Evolutionary conservation across 1,284 basidiomycete genomes (phyloP).

Genomic region (Fistulina hepatica): DNA sequence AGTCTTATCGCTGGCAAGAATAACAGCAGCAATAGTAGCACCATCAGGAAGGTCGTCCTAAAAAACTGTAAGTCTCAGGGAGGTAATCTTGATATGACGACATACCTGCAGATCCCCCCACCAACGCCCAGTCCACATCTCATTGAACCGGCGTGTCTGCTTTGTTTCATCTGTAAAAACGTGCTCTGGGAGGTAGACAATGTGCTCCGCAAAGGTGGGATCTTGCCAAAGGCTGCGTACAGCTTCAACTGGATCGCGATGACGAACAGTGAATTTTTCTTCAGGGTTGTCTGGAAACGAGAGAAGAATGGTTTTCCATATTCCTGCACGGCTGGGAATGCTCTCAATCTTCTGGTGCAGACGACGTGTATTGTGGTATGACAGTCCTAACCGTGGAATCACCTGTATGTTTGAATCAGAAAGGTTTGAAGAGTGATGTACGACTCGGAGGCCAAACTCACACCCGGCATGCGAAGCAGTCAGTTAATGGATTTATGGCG

Average conservation of each 20-base stretch:
- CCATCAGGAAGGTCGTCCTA: conserved; percentile 6
- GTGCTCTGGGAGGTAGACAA: conserved; percentile 9
- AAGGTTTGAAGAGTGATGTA: too few species aligned
- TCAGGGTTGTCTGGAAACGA: background rate
- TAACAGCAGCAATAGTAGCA: conserved; percentile 11
- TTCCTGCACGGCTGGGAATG: background rate
- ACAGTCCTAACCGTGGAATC: too few species aligned
- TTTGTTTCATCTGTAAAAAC: conserved; percentile 5
- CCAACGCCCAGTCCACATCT: conserved; percentile 19
- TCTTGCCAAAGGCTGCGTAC: too few species aligned
- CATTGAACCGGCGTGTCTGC: conserved; percentile 11
- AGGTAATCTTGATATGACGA: background rate
- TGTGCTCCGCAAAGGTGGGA: conserved; percentile 8
- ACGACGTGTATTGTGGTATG: background rate
- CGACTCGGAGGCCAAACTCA: too few species aligned
- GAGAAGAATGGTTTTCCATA: background rate
- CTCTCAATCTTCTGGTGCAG: background rate
- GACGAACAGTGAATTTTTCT: too few species aligned
- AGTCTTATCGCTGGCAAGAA: conserved; percentile 15
- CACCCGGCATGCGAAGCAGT: too few species aligned
- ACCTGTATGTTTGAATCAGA: too few species aligned
- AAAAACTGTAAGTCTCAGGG: background rate
- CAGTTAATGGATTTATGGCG: too few species aligned
- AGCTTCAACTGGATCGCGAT: too few species aligned
- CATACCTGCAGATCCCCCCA: conserved; percentile 18